Base-by-base conservation (phyloP, 2,329 filamentous ascomycete genomes). In the Hypoxylon sp. region DNA sequence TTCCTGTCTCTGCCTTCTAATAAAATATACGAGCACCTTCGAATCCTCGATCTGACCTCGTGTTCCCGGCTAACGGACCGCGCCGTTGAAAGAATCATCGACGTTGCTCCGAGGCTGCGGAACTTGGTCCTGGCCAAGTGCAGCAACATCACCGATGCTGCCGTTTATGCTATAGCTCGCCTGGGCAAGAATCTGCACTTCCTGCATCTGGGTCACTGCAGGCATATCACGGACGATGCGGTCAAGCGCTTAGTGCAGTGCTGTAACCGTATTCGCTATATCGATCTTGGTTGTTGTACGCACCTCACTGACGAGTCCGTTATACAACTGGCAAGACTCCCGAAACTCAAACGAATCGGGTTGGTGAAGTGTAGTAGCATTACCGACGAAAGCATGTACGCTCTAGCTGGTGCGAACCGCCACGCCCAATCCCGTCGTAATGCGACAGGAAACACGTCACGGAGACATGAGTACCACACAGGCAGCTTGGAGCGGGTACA, bases 101-200 rank as follows among this genome's bases (percentile, higher is more conserved):
- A 90, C 14, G 90, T 91, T 1, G 95, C 96, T 3, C 96, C 96
- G 5, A 90, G 95, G 10, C 86, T 99, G 58, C 91, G 96, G 59
- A 98, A 98, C 77, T 85, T 99, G 2, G 95, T 99, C 5, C 87
- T 99, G 14, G 94, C 95, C 71, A 99, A 99, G 82, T 99, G 96
- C 81, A 89, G 92, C 71, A 91, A 95, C 76, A 93, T 99, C 76
- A 98, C 96, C 1, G 95, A 99, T 81, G 87, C 89, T 51, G 91
- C 95, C 7, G 94, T 99, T 7, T 85, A 92, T 74, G 91, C 95
- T 62, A 98, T 99, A 71, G 91, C 94, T 63, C 91, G 89, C 74
- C 86, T 99, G 3, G 94, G 95, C 69, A 98, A 98, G 84, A 99
- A 98, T 75, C 83, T 99, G 61, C 96, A 99, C 80, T 98, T 97